These are phyloP conservation scores for Syzygium syzygioides DNA, from an alignment of 441 rosid genomes.

Conservation along the genomic window DNA sequence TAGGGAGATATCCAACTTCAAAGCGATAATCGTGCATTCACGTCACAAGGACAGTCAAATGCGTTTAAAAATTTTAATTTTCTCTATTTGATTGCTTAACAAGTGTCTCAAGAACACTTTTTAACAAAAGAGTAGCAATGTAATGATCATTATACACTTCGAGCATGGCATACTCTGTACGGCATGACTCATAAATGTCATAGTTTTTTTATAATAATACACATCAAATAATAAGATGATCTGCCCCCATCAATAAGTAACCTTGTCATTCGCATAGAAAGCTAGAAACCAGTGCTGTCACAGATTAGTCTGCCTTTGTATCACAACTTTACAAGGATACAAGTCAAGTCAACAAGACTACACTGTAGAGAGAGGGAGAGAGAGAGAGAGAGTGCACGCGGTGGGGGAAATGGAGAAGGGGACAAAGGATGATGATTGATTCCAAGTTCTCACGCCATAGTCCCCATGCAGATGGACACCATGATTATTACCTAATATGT, in stretches of 20 bases:
- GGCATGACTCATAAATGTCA: not conserved
- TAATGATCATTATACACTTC: not conserved
- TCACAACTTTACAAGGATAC: not conserved
- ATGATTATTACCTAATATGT: constrained; percentile 10
- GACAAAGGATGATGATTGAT: constrained; percentile 40
- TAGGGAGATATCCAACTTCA: not conserved
- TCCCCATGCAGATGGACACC: constrained; percentile 40
- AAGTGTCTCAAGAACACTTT: too few species aligned
- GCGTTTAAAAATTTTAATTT: not conserved
- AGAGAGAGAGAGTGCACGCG: constrained; percentile 1
- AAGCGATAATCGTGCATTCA: not conserved
- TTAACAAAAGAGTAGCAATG: not conserved
- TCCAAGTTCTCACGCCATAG: constrained; percentile 35
- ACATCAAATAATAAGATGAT: not conserved
- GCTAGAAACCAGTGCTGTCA: not conserved
- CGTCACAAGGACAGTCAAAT: not conserved
- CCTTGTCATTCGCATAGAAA: not conserved
- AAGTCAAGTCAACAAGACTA: not conserved
- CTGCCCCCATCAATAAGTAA: not conserved
- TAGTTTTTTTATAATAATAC: not conserved
- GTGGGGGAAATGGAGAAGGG: constrained; percentile 13
- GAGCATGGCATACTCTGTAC: not conserved
- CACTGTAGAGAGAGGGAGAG: not conserved
- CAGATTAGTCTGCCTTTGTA: not conserved
- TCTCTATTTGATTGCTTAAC: not conserved